These are phyloP conservation scores for Alternaria incomplexa DNA, from an alignment of 2,329 filamentous ascomycete species.

Conservation along the genomic window DNA sequence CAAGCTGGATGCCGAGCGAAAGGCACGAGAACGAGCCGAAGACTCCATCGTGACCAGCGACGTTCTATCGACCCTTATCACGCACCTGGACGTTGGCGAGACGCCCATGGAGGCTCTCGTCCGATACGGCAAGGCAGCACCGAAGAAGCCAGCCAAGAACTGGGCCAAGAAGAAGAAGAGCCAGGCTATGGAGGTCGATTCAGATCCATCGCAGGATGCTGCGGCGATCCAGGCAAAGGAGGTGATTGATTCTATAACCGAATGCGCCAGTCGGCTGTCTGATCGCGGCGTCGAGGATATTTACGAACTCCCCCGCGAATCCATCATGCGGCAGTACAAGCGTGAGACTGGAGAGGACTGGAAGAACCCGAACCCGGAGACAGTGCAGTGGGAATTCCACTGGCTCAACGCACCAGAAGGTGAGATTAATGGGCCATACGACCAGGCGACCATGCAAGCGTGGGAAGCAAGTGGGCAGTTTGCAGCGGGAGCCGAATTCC, in stretches of 20 bases:
- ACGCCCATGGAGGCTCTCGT: constrained; percentile 88
- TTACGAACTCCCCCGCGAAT: constrained; percentile 86
- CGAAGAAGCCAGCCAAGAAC: constrained; percentile 57
- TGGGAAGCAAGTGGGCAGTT: constrained; percentile 96
- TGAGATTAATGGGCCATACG: constrained; percentile 84
- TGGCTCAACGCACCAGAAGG: constrained; percentile 90
- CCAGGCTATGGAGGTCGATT: constrained; percentile 73
- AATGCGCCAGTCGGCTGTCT: constrained; percentile 85
- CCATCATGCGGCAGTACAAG: constrained; percentile 80
- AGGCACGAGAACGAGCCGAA: constrained; percentile 73
- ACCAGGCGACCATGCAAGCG: constrained; percentile 81
- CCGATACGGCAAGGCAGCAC: constrained; percentile 71
- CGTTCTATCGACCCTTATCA: constrained; percentile 74
- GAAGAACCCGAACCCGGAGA: constrained; percentile 60
- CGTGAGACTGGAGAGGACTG: constrained; percentile 88
- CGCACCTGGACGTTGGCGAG: constrained; percentile 77
- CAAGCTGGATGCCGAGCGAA: constrained; percentile 78
- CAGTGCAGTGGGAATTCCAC: constrained; percentile 81
- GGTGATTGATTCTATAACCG: constrained; percentile 82
- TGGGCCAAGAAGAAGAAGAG: constrained; percentile 50
- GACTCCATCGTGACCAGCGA: constrained; percentile 77
- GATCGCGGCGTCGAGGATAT: constrained; percentile 85
- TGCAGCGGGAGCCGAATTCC: constrained; percentile 76
- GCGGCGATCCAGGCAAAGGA: constrained; percentile 73
- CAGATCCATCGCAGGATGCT: constrained; percentile 64